Evolutionary conservation across 495 filamentous ascomycete species (phyloP), one percentile per base, ranked within the genome.

Genomic region (Penicillium alfredii): DNA sequence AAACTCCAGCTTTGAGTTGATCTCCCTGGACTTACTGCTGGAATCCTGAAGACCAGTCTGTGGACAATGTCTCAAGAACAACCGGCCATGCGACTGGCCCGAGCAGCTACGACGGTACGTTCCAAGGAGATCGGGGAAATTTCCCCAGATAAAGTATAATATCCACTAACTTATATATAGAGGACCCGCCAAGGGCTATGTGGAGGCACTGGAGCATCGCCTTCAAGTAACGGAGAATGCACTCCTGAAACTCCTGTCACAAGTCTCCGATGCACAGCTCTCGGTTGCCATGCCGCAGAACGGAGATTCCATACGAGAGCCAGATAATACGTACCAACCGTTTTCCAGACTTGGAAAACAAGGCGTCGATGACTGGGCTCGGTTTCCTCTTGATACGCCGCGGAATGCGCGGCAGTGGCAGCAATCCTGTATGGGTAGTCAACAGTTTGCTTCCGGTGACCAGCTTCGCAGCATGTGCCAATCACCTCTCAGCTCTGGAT

Each of bases 141-240:
- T n/a, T n/a, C n/a, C n/a, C n/a, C n/a, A n/a, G n/a, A n/a, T n/a
- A n/a, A n/a, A n/a, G n/a, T n/a, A n/a, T n/a, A n/a, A n/a, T n/a
- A n/a, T n/a, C n/a, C n/a, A n/a, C n/a, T n/a, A n/a, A 16, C 12
- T 27, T 16, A 3, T 15, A 14, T 28, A 2, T 21, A 64, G 64
- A 16, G 62, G 64, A 1, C 64, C 64, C 19, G 50, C 59, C 19
- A 68, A 66, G 29, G 64, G 62, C 6, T 61, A 68, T 37, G 47
- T 63, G 11, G 64, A 68, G 45, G 50, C 55, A 16, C 33, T 68
- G 8, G 62, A 68, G 25, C 51, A 60, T 16, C 52, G 64, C 21
- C 54, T 68, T 1, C 58, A 60, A 18, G 45, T 66, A 16, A 68
- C 62, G 1, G 64, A 68, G 35, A 47, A 39, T 15, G 46, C 52